A percentile compares a stretch with the other conserved stretches of the same genome.
Evolutionary conservation across 495 filamentous ascomycete species (phyloP).

Genomic region (Astrothelium subdiscretum): DNA sequence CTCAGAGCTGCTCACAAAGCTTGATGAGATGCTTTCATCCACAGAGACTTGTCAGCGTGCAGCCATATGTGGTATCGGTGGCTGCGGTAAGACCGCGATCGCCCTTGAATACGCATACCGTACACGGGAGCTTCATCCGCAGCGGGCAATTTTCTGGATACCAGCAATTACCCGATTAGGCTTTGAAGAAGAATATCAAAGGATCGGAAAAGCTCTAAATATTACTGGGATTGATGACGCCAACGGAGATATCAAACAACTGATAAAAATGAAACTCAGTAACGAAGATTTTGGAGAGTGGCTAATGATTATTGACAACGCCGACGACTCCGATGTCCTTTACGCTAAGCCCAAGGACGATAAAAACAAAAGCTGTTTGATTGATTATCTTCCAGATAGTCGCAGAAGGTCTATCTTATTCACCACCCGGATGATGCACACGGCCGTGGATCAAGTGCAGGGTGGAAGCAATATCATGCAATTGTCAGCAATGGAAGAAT

Average conservation of each 20-base stretch:
- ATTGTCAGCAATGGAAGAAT: constrained; percentile 10
- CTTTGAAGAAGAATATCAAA: not conserved
- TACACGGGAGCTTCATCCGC: constrained; percentile 14
- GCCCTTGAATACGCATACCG: constrained; percentile 21
- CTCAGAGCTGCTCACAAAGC: not conserved
- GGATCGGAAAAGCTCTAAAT: not conserved
- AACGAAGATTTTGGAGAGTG: constrained; percentile 18
- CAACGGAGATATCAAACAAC: constrained; percentile 14
- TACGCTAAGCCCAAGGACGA: not conserved
- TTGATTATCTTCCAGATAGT: constrained; percentile 15
- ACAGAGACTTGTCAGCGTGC: not conserved
- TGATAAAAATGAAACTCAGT: constrained; percentile 17
- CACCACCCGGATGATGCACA: constrained; percentile 12
- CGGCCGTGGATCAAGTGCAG: not conserved
- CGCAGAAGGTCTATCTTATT: constrained; percentile 13
- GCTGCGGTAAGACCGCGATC: constrained; percentile 4
- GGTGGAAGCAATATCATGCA: constrained; percentile 5
- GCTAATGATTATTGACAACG: constrained; percentile 31
- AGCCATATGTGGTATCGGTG: not conserved
- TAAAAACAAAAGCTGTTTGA: not conserved
- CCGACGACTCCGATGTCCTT: constrained; percentile 26
- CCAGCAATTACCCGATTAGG: constrained; percentile 18
- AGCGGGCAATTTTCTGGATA: constrained; percentile 27
- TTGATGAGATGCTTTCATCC: not conserved
- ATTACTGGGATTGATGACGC: not conserved